These are phyloP conservation scores for Geotrichum macrosporum DNA, from an alignment of 1,139 yeast species.

Conservation along the genomic window DNA sequence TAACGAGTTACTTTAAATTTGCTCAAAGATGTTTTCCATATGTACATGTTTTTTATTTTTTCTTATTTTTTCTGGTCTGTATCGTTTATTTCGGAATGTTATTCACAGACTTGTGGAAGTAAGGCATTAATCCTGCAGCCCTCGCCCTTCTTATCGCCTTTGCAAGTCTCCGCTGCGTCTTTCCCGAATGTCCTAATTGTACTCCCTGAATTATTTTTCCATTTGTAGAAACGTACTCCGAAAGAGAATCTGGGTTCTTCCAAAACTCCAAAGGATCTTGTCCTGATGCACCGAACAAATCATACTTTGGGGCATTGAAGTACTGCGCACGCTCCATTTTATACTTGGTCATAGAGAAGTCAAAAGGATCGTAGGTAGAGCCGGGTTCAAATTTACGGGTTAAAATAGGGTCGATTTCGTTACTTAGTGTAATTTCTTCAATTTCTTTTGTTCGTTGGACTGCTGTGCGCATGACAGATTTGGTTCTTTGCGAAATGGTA, in stretches of 20 bases:
- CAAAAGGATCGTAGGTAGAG: constrained; percentile 34
- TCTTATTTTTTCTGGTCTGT: not conserved
- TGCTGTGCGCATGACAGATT: not conserved
- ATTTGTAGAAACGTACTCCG: constrained; percentile 52
- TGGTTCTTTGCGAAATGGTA: not conserved
- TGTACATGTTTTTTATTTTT: constrained; percentile 9
- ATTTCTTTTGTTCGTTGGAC: constrained; percentile 3
- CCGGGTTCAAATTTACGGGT: constrained; percentile 29
- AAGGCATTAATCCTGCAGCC: constrained; percentile 61
- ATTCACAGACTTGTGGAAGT: constrained; percentile 51
- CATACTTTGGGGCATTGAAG: constrained; percentile 28
- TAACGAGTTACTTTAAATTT: not conserved
- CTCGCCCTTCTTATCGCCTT: constrained; percentile 66
- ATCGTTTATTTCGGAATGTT: constrained; percentile 12
- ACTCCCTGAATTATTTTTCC: constrained; percentile 64
- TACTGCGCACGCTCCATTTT: constrained; percentile 25
- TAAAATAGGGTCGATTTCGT: constrained; percentile 28
- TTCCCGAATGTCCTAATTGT: constrained; percentile 52
- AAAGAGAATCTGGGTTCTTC: constrained; percentile 50
- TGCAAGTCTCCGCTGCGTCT: constrained; percentile 57
- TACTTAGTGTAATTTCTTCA: constrained; percentile 1
- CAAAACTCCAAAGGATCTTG: constrained; percentile 35
- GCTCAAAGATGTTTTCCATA: not conserved
- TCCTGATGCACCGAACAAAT: constrained; percentile 13
- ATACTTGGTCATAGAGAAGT: constrained; percentile 31